Evolutionary conservation across 2,329 filamentous ascomycete species (phyloP).

Genomic region (Pestalotiopsis sp.): DNA sequence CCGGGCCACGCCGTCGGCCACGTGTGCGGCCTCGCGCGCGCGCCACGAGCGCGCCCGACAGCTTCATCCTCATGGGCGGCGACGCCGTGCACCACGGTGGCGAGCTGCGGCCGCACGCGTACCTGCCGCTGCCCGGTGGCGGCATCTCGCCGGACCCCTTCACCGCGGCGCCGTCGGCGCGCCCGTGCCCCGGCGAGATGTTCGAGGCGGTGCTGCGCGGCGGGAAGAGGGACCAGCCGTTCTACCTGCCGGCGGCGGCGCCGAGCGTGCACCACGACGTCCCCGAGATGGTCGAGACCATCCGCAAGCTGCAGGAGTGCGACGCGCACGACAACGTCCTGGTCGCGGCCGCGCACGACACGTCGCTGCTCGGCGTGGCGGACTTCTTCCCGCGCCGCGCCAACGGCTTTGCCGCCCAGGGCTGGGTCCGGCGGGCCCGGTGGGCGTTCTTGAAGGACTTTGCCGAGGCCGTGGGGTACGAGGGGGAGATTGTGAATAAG

Average conservation of each 20-base stretch:
- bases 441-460: conserved; percentile 56
- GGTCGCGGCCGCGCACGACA: conserved; percentile 50
- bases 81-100: conserved; percentile 44
- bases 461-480: conserved; percentile 37
- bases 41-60: conserved; percentile 27
- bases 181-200: conserved; percentile 40
- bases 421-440: conserved; percentile 43
- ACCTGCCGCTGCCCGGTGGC: conserved; percentile 32
- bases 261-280: conserved; percentile 24
- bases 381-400: conserved; percentile 52
- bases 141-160: conserved; percentile 41
- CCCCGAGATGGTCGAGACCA: conserved; percentile 36
- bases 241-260: conserved; percentile 28
- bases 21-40: conserved; percentile 38
- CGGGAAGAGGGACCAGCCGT: conserved; percentile 27
- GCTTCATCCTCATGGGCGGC: conserved; percentile 43
- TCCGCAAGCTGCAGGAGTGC: conserved; percentile 45
- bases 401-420: conserved; percentile 47
- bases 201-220: conserved; percentile 39
- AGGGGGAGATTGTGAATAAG: conserved; percentile 23
- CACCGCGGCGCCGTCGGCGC: conserved; percentile 17
- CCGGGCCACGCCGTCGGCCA: conserved; percentile 34
- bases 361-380: conserved; percentile 39
- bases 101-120: conserved; percentile 34
- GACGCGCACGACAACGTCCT: conserved; percentile 47